Evolutionary conservation across 257 asterid species (phyloP), one percentile per base, ranked within the genome.

Genomic region (Plantago ovata): DNA sequence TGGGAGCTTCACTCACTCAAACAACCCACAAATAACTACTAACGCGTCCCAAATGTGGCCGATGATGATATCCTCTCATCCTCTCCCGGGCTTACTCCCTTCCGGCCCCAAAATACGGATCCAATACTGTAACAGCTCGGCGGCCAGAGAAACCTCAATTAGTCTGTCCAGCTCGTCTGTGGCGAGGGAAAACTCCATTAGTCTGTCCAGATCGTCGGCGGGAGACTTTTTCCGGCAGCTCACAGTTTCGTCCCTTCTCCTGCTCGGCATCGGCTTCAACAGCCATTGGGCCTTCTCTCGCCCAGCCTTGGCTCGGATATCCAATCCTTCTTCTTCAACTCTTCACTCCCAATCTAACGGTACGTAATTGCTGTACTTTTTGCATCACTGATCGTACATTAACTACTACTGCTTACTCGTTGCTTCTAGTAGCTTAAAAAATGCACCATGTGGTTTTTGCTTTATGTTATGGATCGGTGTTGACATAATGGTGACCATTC

Each of bases 151-250:
- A 9, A 16, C 11, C 3, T 11, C 24, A 21, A 44, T 43, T 43
- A 20, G 6, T 2, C 36, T 21, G 0, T 49, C 55, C 15, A 19
- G n/a, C n/a, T n/a, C n/a, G n/a, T n/a, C n/a, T n/a, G n/a, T n/a
- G n/a, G n/a, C n/a, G n/a, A n/a, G n/a, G n/a, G n/a, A n/a, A n/a
- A n/a, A n/a, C n/a, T n/a, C 55, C 55, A 49, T 32, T 5, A 21
- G n/a, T 7, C 16, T 8, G 33, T n/a, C 54, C 54, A 48, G 2
- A 11, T 11, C 54, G 32, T 8, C 76, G 68, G 58, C 76, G 64
- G 79, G 62, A 8, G 82, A 66, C 32, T 46, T 69, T 65, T 54
- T 79, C 72, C 76, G 81, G 67, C 82, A 53, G 60, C 62, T 81
- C 19, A 64, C 80, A 12, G 63, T 75, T 28, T 77, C 75, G 11